These are phyloP conservation scores for Pyrus pyrifolia DNA, from an alignment of 306 rosid species.

Conservation along the genomic window DNA sequence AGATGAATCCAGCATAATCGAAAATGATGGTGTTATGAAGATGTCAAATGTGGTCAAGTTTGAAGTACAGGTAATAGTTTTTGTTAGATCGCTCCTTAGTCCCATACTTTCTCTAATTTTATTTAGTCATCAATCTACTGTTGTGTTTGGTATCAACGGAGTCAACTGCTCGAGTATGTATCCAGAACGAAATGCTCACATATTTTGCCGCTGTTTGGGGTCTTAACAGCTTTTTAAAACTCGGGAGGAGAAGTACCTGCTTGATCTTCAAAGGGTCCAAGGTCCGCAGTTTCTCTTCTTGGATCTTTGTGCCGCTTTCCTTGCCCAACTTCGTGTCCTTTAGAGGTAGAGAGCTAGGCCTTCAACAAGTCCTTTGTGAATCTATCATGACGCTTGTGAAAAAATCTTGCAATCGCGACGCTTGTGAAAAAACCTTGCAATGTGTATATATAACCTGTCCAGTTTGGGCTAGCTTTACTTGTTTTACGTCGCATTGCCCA, in stretches of 20 bases:
- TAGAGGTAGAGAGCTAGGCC: conserved; percentile 22
- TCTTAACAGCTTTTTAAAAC: conserved; percentile 72
- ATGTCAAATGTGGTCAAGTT: conserved; percentile 73
- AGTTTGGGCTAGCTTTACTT: conserved; percentile 2
- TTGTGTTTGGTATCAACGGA: too few species aligned
- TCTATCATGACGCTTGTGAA: conserved; percentile 29
- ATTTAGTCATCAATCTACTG: neutral
- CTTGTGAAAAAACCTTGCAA: neutral
- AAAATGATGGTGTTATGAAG: conserved; percentile 43
- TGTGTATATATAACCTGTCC: conserved; percentile 41
- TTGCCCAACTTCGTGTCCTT: conserved; percentile 75
- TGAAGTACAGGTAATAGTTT: conserved; percentile 74
- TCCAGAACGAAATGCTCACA: conserved; percentile 2
- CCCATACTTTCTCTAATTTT: neutral
- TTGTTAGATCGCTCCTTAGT: neutral
- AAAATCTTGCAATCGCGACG: neutral
- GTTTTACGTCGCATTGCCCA: conserved; percentile 13
- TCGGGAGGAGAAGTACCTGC: conserved; percentile 82
- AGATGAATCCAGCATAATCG: conserved; percentile 50
- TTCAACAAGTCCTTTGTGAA: conserved; percentile 21
- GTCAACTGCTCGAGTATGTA: neutral
- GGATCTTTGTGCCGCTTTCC: conserved; percentile 92
- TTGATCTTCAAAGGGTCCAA: conserved; percentile 86
- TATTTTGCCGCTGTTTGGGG: neutral
- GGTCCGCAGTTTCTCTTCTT: conserved; percentile 93